phyloP scores from a whole-genome alignment of 148 eudicot species.

The Rhododendron vialii region DNA sequence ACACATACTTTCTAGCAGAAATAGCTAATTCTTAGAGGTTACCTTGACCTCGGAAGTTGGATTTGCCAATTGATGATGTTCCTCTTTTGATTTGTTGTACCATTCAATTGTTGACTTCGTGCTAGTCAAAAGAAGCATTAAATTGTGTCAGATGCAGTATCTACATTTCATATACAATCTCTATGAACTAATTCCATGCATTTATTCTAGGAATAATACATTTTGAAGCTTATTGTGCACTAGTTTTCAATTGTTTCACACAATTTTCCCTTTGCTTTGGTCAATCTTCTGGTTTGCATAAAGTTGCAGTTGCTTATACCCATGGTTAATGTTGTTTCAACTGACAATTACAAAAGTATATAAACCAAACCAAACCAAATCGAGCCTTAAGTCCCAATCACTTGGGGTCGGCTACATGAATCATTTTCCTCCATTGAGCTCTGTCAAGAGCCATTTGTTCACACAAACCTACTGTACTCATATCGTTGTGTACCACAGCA shows the following conservation, averaged over 20 bases:
- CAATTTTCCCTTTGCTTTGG: background rate
- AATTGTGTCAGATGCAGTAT: conserved; percentile 1
- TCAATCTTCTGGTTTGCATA: background rate
- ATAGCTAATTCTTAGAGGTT: conserved; percentile 6
- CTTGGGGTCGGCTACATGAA: too few relatives aligned
- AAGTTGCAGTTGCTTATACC: background rate
- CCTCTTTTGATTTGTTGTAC: conserved; percentile 65
- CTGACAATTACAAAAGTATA: too few relatives aligned
- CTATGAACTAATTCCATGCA: background rate
- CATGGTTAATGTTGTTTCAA: too few relatives aligned
- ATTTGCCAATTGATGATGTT: conserved; percentile 40
- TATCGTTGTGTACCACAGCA: too few relatives aligned
- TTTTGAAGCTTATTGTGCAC: background rate
- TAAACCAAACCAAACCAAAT: too few relatives aligned
- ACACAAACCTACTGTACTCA: too few relatives aligned
- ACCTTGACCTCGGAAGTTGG: conserved; percentile 75
- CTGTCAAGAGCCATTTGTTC: too few relatives aligned
- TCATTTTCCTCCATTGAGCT: too few relatives aligned
- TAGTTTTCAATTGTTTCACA: background rate
- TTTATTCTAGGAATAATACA: background rate
- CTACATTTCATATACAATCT: background rate
- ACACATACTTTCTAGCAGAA: background rate
- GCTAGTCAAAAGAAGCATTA: conserved; percentile 34
- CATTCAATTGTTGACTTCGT: conserved; percentile 69
- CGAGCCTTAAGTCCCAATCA: too few relatives aligned